phyloP scores from a whole-genome alignment of 2,329 filamentous ascomycete genomes.

The Arthrobotrys sphaeroides region DNA sequence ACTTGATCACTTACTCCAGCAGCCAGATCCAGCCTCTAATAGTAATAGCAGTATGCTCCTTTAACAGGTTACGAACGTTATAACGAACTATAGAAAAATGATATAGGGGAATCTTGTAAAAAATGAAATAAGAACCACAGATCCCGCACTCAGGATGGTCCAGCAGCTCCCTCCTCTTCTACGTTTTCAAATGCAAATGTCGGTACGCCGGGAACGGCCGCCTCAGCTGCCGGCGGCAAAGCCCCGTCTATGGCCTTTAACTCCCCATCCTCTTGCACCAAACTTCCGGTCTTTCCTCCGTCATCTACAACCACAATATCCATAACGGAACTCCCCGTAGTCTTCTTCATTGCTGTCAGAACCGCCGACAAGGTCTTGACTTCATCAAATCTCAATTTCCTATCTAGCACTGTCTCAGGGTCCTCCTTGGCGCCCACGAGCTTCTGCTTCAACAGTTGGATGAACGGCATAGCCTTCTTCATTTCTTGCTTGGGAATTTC shows the following conservation, averaged over 20 bases:
- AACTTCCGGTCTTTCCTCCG: conserved; percentile 72
- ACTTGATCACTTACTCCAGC: too few species aligned
- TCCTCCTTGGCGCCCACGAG: conserved; percentile 74
- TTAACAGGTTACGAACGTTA: too few species aligned
- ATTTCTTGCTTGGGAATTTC: conserved; percentile 85
- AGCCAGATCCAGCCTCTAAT: background rate
- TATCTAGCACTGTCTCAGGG: conserved; percentile 76
- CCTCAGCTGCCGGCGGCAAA: conserved; percentile 71
- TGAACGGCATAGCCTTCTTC: conserved; percentile 98
- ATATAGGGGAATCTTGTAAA: conserved; percentile 20
- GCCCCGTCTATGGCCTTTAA: conserved; percentile 64
- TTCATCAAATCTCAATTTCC: conserved; percentile 89
- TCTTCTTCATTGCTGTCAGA: conserved; percentile 79
- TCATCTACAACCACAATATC: conserved; percentile 78
- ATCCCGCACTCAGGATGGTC: conserved; percentile 10
- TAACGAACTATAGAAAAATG: background rate
- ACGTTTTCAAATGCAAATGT: conserved; percentile 88
- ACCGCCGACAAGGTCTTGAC: conserved; percentile 78
- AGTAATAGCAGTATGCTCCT: background rate
- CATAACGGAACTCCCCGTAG: conserved; percentile 74
- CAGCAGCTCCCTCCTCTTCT: conserved; percentile 60
- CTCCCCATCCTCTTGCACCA: conserved; percentile 67
- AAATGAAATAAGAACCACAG: background rate
- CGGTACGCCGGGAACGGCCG: conserved; percentile 81
- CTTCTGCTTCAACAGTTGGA: conserved; percentile 85